phyloP scores from a whole-genome alignment of 1,139 yeast species.

The Sugiyamaella pinicola region DNA sequence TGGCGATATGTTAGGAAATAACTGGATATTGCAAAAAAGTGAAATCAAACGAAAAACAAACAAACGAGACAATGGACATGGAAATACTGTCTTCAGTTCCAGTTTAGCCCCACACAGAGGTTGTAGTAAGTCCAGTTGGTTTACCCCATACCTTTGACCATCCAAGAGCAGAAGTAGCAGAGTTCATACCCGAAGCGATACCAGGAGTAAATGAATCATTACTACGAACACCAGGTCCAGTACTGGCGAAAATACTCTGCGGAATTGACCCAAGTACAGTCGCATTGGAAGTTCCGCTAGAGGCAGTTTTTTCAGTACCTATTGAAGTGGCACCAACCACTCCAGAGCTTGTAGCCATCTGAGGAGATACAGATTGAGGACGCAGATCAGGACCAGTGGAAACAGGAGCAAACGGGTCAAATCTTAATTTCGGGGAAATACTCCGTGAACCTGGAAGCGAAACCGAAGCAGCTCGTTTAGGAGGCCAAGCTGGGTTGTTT shows the following conservation, averaged over 20 bases:
- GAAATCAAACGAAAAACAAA: background rate
- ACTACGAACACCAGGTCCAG: background rate
- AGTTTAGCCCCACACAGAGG: constrained; percentile 26
- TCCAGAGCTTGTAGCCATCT: background rate
- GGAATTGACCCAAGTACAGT: background rate
- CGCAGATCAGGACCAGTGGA: constrained; percentile 3
- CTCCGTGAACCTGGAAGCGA: constrained; percentile 17
- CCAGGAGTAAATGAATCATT: background rate
- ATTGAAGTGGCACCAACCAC: background rate
- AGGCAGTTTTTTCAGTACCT: background rate
- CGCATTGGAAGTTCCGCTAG: background rate
- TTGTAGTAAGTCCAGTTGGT: constrained; percentile 22
- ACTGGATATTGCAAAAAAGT: constrained; percentile 1
- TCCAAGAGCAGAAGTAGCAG: constrained; percentile 18
- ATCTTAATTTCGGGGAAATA: constrained; percentile 24
- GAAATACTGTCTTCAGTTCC: background rate
- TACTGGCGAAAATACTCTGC: background rate
- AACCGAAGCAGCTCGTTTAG: constrained; percentile 14
- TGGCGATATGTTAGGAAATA: background rate
- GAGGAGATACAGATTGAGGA: constrained; percentile 17
- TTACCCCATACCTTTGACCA: constrained; percentile 29
- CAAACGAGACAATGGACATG: background rate
- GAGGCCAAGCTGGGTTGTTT: background rate
- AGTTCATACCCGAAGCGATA: background rate
- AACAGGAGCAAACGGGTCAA: constrained; percentile 29